Percentiles rank a stretch among this genome's conserved stretches.
Evolutionary conservation across 2,329 filamentous ascomycete species (phyloP).

Genomic region (Aureobasidium musti): DNA sequence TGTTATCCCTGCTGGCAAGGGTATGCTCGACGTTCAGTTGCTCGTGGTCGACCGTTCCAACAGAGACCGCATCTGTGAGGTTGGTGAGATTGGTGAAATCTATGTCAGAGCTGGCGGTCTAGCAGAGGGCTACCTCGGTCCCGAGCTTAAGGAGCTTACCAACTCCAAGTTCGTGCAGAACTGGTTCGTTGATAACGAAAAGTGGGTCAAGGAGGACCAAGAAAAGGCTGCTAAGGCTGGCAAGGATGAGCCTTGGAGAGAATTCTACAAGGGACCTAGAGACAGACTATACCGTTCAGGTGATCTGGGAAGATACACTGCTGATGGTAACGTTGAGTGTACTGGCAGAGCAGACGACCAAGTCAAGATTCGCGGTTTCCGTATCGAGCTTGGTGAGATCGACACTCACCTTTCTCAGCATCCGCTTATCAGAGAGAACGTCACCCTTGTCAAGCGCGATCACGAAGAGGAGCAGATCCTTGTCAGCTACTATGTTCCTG

Average conservation of each 20-base stretch:
- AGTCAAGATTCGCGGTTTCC: slow-evolving; percentile 94
- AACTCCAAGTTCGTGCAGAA: slow-evolving; percentile 76
- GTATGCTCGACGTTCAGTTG: slow-evolving; percentile 87
- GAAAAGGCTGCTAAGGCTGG: slow-evolving; percentile 51
- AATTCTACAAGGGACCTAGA: slow-evolving; percentile 75
- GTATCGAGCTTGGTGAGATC: slow-evolving; percentile 93
- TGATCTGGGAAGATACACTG: slow-evolving; percentile 75
- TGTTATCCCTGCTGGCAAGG: slow-evolving; percentile 77
- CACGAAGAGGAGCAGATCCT: slow-evolving; percentile 81
- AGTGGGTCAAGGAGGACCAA: slow-evolving; percentile 67
- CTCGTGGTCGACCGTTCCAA: slow-evolving; percentile 75
- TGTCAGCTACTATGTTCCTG: slow-evolving; percentile 88
- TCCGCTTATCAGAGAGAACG: slow-evolving; percentile 76
- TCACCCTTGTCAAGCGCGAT: slow-evolving; percentile 81
- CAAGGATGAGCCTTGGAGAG: slow-evolving; percentile 70
- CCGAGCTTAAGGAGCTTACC: slow-evolving; percentile 61
- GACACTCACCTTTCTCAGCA: slow-evolving; percentile 77
- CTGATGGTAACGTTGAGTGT: slow-evolving; percentile 71
- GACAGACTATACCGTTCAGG: slow-evolving; percentile 87
- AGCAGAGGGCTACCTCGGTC: slow-evolving; percentile 74
- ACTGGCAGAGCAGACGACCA: slow-evolving; percentile 83
- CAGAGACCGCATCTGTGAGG: slow-evolving; percentile 67
- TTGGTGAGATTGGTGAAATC: slow-evolving; percentile 83
- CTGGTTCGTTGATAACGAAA: slow-evolving; percentile 78
- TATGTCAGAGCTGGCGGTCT: slow-evolving; percentile 80